Conservation (phyloP, 495 filamentous ascomycete species). For the Podospora appendiculata region DNA sequence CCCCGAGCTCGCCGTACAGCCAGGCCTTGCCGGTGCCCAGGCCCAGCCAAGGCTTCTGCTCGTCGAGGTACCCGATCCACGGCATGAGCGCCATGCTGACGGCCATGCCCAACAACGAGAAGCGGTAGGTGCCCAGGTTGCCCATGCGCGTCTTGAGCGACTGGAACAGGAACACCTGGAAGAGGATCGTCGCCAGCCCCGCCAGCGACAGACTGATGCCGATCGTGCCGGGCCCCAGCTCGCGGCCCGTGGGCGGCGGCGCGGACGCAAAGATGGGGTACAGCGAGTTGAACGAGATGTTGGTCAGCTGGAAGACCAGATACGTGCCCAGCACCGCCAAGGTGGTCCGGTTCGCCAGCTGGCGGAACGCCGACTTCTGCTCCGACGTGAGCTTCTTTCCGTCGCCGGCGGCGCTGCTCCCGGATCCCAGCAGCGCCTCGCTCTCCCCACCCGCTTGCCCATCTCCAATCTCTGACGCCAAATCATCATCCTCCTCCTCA, state of each 20-base stretch:
- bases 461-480: conserved; percentile 3
- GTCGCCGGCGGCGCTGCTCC: conserved; percentile 10
- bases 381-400: conserved; percentile 19
- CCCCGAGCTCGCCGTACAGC: conserved; percentile 68
- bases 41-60: conserved; percentile 37
- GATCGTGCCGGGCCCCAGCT: conserved; percentile 69
- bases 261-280: conserved; percentile 87
- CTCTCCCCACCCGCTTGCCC: conserved; percentile 23
- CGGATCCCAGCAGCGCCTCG: conserved; percentile 12
- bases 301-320: conserved; percentile 79
- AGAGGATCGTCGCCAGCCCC: conserved; percentile 74
- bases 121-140: conserved; percentile 75
- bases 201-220: conserved; percentile 82
- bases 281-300: conserved; percentile 82
- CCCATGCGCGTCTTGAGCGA: conserved; percentile 72
- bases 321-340: conserved; percentile 73
- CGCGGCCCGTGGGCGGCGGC: conserved; percentile 63
- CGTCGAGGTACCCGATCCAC: conserved; percentile 68
- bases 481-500: conserved; percentile 20
- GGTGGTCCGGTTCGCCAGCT: conserved; percentile 70
- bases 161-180: conserved; percentile 80
- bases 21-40: conserved; percentile 49
- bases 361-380: conserved; percentile 34
- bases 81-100: conserved; percentile 82
- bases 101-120: conserved; percentile 73